These are phyloP conservation scores for Alternaria gansuensis DNA, from an alignment of 2,329 filamentous ascomycete species.

Conservation along the genomic window DNA sequence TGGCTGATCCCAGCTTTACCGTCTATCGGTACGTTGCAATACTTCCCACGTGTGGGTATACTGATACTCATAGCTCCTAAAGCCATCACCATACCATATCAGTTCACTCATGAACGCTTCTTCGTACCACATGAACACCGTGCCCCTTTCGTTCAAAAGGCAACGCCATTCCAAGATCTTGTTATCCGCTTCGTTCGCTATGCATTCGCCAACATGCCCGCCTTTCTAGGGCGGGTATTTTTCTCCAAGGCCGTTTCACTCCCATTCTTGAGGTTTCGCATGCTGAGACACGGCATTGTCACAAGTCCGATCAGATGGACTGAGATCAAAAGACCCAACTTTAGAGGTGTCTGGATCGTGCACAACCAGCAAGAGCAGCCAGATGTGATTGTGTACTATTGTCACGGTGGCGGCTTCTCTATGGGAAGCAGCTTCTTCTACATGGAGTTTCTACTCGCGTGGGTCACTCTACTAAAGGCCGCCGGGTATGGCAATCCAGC, in stretches of 20 bases:
- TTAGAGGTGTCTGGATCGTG: constrained; percentile 75
- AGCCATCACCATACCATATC: constrained; percentile 68
- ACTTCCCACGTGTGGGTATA: constrained; percentile 9
- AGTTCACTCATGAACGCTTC: constrained; percentile 67
- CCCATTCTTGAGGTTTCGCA: constrained; percentile 78
- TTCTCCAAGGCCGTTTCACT: constrained; percentile 77
- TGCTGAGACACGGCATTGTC: constrained; percentile 75
- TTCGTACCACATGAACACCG: constrained; percentile 58
- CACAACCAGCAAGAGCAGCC: constrained; percentile 67
- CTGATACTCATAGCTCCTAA: constrained; percentile 44
- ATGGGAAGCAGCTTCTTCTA: constrained; percentile 88
- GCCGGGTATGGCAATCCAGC: constrained; percentile 77
- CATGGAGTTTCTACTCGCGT: constrained; percentile 78
- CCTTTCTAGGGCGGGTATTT: constrained; percentile 75
- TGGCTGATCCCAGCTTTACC: constrained; percentile 71
- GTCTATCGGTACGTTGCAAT: constrained; percentile 67
- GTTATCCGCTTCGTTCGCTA: constrained; percentile 81
- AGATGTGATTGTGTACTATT: constrained; percentile 83
- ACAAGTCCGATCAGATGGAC: constrained; percentile 70
- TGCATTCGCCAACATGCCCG: constrained; percentile 76
- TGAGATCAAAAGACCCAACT: constrained; percentile 63
- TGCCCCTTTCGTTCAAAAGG: constrained; percentile 71
- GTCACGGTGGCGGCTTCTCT: constrained; percentile 82
- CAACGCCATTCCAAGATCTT: constrained; percentile 78
- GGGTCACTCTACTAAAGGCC: constrained; percentile 70